Base-by-base conservation (phyloP, 78 protist genomes). In the Planoprotostelium fungivorum region DNA sequence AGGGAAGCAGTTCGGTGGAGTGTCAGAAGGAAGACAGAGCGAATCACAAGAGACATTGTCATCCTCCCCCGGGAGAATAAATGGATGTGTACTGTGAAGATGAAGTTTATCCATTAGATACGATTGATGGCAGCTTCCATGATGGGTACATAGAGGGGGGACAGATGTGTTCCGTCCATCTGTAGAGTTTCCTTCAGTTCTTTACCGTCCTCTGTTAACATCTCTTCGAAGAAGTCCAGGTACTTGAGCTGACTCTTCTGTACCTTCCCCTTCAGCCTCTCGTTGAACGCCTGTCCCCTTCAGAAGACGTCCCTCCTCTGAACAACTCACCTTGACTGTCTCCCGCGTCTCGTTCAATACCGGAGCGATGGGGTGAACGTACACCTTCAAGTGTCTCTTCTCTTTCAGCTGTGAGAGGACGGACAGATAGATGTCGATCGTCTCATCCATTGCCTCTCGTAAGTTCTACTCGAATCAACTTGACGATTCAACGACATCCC, bases 331-430 rank as follows among this genome's bases (percentile, higher is more conserved):
- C 10, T 35, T 87, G 23, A n/a, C 83, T 9, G 86, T 0, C 37
- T 0, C 35, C 83, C 97, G 83, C 16, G 99, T 97, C 83, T 94
- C 96, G 85, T 96, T 87, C 63, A 97, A 90, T 1, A 97, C 97
- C 10, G 99, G 99, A 0, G 95, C 92, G 0, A 91, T 98, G 23
- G 99, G 97, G 90, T 97, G 99, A 34, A 97, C 97, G 84, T 63
- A 89, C 28, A 96, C 1, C 28, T 37, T 34, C 35, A 86, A 84
- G 35, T 85, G 39, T 35, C 90, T 86, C 16, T 90, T 39, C 0
- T 51, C 1, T 29, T 38, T 35, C 23, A 97, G 87, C 83, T 38
- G 39, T 29, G 63, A 63, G 0, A 97, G 84, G 88, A 86, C 91
- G 5, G 0, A 1, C 36, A 97, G n/a, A 90, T 97, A 97, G 73